Evolutionary conservation across 345 rosid species (phyloP).

Genomic region (Capsella bursapastoris): DNA sequence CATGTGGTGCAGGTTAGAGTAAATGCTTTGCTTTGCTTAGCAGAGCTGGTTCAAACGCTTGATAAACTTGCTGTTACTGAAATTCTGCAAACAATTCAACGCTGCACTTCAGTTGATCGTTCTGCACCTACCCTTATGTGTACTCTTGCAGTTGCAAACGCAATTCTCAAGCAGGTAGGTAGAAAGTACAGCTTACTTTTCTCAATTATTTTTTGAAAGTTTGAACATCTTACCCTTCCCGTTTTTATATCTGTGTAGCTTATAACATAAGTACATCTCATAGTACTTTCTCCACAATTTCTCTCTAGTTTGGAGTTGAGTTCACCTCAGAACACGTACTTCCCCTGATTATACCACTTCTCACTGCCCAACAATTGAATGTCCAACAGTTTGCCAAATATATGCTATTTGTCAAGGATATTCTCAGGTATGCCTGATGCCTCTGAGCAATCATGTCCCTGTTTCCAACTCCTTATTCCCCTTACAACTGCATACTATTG

Average conservation of each 20-base stretch:
- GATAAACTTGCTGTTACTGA: constrained; percentile 77
- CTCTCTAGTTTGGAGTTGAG: constrained; percentile 81
- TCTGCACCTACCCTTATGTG: constrained; percentile 98
- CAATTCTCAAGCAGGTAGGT: constrained; percentile 82
- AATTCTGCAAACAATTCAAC: constrained; percentile 83
- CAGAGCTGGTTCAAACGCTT: constrained; percentile 69
- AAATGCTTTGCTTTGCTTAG: constrained; percentile 88
- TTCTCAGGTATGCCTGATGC: constrained; percentile 68
- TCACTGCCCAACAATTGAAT: constrained; percentile 89
- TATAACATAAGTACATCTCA: constrained; percentile 14
- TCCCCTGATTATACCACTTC: constrained; percentile 82
- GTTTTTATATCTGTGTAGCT: constrained; percentile 1
- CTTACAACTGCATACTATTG: constrained; percentile 8
- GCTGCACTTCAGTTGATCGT: constrained; percentile 92
- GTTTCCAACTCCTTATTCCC: not conserved
- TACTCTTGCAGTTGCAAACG: constrained; percentile 86
- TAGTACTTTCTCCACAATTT: constrained; percentile 22
- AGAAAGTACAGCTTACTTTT: not conserved
- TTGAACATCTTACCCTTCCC: not conserved
- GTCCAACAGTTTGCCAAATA: constrained; percentile 95
- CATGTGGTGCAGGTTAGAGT: constrained; percentile 78
- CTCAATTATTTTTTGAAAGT: not conserved
- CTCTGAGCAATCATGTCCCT: not conserved
- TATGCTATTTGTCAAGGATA: constrained; percentile 86
- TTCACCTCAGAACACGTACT: constrained; percentile 87